phyloP scores from a whole-genome alignment of 805 yeast genomes.

The Candida schatavii region DNA sequence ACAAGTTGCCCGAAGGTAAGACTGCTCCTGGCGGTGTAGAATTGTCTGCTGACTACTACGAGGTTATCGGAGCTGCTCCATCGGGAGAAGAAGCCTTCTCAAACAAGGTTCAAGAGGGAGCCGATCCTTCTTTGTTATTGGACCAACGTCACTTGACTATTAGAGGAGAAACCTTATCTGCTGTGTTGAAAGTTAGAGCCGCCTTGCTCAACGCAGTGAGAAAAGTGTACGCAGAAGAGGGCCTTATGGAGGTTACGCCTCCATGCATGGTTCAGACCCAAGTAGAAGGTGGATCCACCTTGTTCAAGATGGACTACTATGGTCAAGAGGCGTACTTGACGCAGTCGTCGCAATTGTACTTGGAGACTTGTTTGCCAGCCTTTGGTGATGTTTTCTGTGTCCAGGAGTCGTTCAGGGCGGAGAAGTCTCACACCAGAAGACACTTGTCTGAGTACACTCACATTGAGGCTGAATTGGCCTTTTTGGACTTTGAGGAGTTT shows the following conservation, averaged over 20 bases:
- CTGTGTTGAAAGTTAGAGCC: slow-evolving; percentile 94
- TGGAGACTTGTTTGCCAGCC: slow-evolving; percentile 95
- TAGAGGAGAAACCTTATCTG: slow-evolving; percentile 91
- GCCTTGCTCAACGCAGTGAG: slow-evolving; percentile 70
- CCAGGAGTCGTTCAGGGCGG: slow-evolving; percentile 99
- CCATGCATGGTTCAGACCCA: slow-evolving; percentile 99
- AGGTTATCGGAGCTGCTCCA: slow-evolving; percentile 90
- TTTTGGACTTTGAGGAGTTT: slow-evolving; percentile 82
- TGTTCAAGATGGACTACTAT: slow-evolving; percentile 89
- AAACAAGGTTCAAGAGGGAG: slow-evolving; percentile 88
- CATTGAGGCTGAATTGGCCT: slow-evolving; percentile 91
- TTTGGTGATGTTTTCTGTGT: slow-evolving; percentile 96
- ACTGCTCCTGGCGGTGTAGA: slow-evolving; percentile 98
- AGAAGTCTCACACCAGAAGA: slow-evolving; percentile 97
- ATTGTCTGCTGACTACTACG: slow-evolving; percentile 84
- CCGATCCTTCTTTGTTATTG: slow-evolving; percentile 88
- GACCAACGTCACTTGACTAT: slow-evolving; percentile 95
- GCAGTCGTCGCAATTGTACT: slow-evolving; percentile 93
- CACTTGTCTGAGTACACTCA: slow-evolving; percentile 97
- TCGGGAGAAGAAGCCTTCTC: slow-evolving; percentile 93
- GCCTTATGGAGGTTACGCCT: slow-evolving; percentile 88
- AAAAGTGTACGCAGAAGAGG: slow-evolving; percentile 71
- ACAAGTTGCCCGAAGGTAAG: slow-evolving; percentile 91
- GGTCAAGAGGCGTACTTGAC: slow-evolving; percentile 97
- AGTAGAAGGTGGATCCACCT: slow-evolving; percentile 98